Evolutionary conservation across 164 flowering plant species (phyloP).

Genomic region (Dillenia turbinata): DNA sequence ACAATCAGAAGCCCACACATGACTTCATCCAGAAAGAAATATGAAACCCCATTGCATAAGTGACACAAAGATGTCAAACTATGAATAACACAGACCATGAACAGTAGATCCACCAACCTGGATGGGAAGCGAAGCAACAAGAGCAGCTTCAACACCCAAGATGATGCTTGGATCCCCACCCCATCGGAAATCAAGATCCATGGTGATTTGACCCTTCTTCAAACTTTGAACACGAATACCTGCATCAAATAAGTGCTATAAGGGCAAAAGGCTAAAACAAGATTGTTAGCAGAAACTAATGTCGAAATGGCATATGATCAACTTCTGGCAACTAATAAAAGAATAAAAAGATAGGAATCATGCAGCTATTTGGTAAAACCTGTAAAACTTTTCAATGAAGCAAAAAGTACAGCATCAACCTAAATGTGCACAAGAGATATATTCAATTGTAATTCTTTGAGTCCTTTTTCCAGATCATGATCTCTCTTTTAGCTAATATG

Average conservation of each 20-base stretch:
- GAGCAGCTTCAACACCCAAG: constrained; percentile 92
- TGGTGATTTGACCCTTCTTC: constrained; percentile 92
- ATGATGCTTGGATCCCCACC: constrained; percentile 98
- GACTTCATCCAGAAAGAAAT: neutral
- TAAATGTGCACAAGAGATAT: too few species aligned
- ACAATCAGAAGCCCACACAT: neutral
- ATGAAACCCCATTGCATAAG: neutral
- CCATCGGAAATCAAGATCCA: constrained; percentile 97
- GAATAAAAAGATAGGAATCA: too few species aligned
- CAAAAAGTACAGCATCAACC: too few species aligned
- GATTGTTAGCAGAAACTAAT: too few species aligned
- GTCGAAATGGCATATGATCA: too few species aligned
- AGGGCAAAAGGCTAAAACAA: neutral
- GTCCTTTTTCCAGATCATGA: too few species aligned
- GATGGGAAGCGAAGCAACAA: constrained; percentile 92
- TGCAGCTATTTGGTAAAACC: too few species aligned
- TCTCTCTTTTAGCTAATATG: too few species aligned
- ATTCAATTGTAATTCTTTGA: too few species aligned
- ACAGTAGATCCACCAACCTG: constrained; percentile 52
- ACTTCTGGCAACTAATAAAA: too few species aligned
- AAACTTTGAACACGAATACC: constrained; percentile 96
- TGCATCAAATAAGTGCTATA: constrained; percentile 21
- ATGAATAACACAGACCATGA: neutral
- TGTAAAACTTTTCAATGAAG: too few species aligned
- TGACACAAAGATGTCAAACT: neutral